Evolutionary conservation across 768 basidiomycete genomes (phyloP).

Genomic region (Hericium rajendrae): DNA sequence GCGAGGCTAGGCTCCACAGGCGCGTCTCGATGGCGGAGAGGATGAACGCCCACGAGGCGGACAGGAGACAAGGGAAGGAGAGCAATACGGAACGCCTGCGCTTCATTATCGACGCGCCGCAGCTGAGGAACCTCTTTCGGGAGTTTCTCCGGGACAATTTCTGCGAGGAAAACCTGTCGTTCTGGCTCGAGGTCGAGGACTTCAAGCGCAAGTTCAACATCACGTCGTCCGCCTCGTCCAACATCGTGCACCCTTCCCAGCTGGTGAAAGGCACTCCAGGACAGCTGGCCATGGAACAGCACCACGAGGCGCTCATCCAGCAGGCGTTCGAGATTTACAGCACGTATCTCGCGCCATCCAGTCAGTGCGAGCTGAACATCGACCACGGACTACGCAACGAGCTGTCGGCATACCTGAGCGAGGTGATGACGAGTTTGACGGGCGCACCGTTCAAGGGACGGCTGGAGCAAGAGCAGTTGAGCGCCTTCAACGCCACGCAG

Average conservation of each 20-base stretch:
- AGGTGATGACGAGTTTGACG: slow-evolving; percentile 70
- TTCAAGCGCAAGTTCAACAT: slow-evolving; percentile 95
- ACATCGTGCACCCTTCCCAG: slow-evolving; percentile 22
- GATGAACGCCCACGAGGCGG: slow-evolving; percentile 46
- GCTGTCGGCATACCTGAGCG: slow-evolving; percentile 85
- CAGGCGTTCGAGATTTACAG: slow-evolving; percentile 92
- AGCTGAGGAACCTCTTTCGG: slow-evolving; percentile 81
- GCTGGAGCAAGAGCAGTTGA: slow-evolving; percentile 73
- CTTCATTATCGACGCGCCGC: slow-evolving; percentile 89
- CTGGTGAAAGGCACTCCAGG: slow-evolving; percentile 47
- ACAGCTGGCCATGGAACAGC: slow-evolving; percentile 89
- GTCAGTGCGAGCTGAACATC: slow-evolving; percentile 94
- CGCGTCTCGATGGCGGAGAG: slow-evolving; percentile 73
- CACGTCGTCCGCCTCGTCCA: slow-evolving; percentile 67
- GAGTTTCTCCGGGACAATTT: slow-evolving; percentile 92
- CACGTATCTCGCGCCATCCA: slow-evolving; percentile 92
- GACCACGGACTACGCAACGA: slow-evolving; percentile 95
- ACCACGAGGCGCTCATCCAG: slow-evolving; percentile 90
- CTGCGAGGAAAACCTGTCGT: slow-evolving; percentile 96
- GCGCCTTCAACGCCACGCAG: slow-evolving; percentile 88
- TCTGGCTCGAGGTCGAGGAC: slow-evolving; percentile 96
- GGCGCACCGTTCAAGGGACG: slow-evolving; percentile 74
- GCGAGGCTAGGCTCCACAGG: slow-evolving; percentile 63
- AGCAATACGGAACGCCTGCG: slow-evolving; percentile 86
- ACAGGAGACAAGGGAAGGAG: slow-evolving; percentile 57